Base-by-base conservation (phyloP, 2,329 filamentous ascomycete genomes). In the Ploettnerulaceae sp. region DNA sequence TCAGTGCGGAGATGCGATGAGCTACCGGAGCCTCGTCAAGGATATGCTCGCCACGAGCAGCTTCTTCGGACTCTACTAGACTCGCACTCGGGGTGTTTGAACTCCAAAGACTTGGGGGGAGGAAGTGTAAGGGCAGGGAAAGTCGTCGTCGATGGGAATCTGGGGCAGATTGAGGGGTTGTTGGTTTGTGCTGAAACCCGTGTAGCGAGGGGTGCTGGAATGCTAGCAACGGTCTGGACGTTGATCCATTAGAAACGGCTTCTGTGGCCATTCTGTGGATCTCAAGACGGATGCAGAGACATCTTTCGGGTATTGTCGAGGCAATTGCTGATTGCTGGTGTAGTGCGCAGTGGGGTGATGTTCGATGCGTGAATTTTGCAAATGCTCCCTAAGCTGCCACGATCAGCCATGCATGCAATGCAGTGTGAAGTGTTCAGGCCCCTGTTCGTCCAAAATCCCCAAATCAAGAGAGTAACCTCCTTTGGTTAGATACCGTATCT, bases 1-100 rank as follows among this genome's bases (percentile, higher is more conserved):
- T 75, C 41, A 82, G 67, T 36, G 78, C 76, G 14, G 74, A 75
- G n/a, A 77, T 81, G 52, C 76, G 73, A 57, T 77, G 68, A 36
- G 76, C 71, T 41, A 74, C 71, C 3, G 74, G 78, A 51, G 69
- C 71, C 63, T 76, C 71, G 63, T 80, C 75, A 42, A 82, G 48
- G 42, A 62, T 62, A 46, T 62, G 61, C 48, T 64, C 61, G 20
- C 62, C 62, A 4, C 54, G 55, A 25, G 61, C 62, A 29, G 62
- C 60, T 49, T 60, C 60, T 49, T 62, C 62, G 2, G 62, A 61
- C 45, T 63, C 60, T 11, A 61, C 57, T 2, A 64, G 48, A 48
- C 61, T 59, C 2, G 59, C 55, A 45, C 49, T 58, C 9, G 62
- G 63, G 5, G 60, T 57, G 45, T 63, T 64, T 15, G 56, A 44